Evolutionary conservation across 108 stramenopile species (phyloP).

Genomic region (Pseudonitzschia delicatissima): DNA sequence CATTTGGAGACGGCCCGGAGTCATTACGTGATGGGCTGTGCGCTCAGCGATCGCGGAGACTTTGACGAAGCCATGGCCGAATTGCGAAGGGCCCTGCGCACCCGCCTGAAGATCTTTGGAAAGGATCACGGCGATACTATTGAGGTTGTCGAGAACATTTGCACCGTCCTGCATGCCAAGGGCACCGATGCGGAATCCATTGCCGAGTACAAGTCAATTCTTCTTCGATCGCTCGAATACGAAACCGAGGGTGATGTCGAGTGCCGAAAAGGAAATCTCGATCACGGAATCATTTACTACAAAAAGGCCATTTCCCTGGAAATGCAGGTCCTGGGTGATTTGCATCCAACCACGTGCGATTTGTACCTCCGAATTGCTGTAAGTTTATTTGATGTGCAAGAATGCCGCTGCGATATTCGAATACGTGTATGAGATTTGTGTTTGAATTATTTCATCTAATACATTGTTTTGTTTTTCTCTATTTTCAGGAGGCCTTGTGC

Average conservation of each 20-base stretch:
- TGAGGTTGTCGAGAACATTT: constrained; percentile 31
- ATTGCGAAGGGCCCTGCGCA: constrained; percentile 27
- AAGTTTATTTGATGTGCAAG: no score
- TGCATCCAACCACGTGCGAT: constrained; percentile 38
- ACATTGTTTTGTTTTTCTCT: neutral
- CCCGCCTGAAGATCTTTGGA: constrained; percentile 21
- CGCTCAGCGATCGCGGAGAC: constrained; percentile 35
- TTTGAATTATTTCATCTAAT: neutral
- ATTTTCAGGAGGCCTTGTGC: constrained; percentile 17
- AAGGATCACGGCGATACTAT: constrained; percentile 26
- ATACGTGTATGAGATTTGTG: no score
- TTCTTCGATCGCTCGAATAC: constrained; percentile 24
- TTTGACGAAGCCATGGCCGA: constrained; percentile 37
- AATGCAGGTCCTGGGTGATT: constrained; percentile 28
- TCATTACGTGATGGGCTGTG: constrained; percentile 41
- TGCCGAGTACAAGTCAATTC: constrained; percentile 18
- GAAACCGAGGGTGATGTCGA: constrained; percentile 32
- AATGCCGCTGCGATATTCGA: no score
- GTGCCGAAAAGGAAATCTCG: constrained; percentile 18
- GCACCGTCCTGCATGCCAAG: constrained; percentile 24
- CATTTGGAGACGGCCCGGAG: constrained; percentile 36
- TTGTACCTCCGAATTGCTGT: constrained; percentile 34
- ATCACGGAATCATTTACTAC: constrained; percentile 24
- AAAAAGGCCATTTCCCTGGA: constrained; percentile 28
- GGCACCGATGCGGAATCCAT: constrained; percentile 22